Evolutionary conservation across 352 stramenopile species (phyloP), one percentile per base, ranked within the genome.

Genomic region (Thraustochytrium striatum): DNA sequence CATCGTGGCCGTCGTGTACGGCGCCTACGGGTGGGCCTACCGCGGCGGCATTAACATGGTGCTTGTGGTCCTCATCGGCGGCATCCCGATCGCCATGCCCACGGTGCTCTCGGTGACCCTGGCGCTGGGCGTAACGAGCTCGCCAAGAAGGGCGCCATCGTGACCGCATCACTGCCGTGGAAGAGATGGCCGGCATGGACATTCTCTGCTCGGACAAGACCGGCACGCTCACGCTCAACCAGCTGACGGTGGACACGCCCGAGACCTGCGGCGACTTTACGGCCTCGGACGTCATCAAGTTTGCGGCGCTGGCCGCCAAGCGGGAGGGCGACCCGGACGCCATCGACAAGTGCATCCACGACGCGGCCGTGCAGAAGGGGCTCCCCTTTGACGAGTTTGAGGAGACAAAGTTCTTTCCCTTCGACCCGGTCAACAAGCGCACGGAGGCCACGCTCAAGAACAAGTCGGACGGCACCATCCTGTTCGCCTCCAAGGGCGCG

Each of bases 181-280:
- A 96, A 84, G 97, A 93, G 47, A 93, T 98, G 86, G 92, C 92
- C 72, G 92, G 88, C 61, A 91, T 93, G 0, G 97, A 94, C 21
- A 92, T 92, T 19, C 97, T 98, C 82, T 98, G 94, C 86, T 97
- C 91, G 38, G 95, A 99, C 88, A 99, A 98, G 88, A 98, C 95
- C 1, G 93, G 95, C 57, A 99, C 95, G 32, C 88, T 98, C 1
- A 99, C 95, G 8, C 92, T 95, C 58, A 98, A 98, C 82, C 86
- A 91, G 28, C 98, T 98, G 93, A 97, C 94, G 35, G 90, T 98
- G 33, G 82, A 92, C 62, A 83, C 86, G 82, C 92, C 57, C 88
- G 85, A 41, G 8, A 47, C 73, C 25, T 62, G 41, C 36, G 62
- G 70, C 32, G 47, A 57, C n/a, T 62, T 65, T 43, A 62, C 65